Evolutionary conservation across 2,329 filamentous ascomycete species (phyloP), one percentile per base, ranked within the genome.

Genomic region (Ophiostoma ips): DNA sequence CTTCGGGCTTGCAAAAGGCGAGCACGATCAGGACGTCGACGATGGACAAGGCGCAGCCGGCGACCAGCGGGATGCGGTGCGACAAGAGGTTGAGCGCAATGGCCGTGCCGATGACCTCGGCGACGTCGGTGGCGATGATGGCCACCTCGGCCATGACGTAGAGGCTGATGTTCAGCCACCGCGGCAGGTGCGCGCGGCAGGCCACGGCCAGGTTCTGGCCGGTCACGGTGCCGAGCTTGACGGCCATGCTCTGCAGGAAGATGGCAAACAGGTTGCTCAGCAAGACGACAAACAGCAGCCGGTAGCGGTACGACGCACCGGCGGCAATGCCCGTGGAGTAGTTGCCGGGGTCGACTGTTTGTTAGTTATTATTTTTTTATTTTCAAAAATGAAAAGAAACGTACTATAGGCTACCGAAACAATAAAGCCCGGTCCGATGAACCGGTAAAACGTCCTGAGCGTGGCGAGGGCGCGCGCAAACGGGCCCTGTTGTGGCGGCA

Each of bases 211-310:
- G 68, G 57, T 84, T 80, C 47, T 83, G 64, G 2, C 81, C 81
- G 1, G 76, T 83, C 55, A 85, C 79, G 13, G 78, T 81, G 31
- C 81, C 81, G 6, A 85, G 70, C 61, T 83, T 83, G 63, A 83
- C 78, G 58, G 76, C 76, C 2, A 86, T 71, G 18, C 73, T 77
- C 62, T 86, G 82, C 18, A 85, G 68, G 56, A 84, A 76, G 49
- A 86, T 83, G 56, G 82, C 82, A 58, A 85, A 81, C 47, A 84
- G 58, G 60, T 86, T 86, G 62, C 77, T 78, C 58, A 84, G 68
- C 10, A 86, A 68, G 40, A 85, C 74, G 56, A 85, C 70, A 65
- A 84, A 85, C 3, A 86, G 71, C 33, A 85, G 70, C 37, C 68
- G 71, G 66, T 79, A 86, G 50, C 71, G 72, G 61, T 80, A 84